Evolutionary conservation across 768 basidiomycete genomes (phyloP), one percentile per base, ranked within the genome.

Genomic region (Boletus pseudo-olivaceus): DNA sequence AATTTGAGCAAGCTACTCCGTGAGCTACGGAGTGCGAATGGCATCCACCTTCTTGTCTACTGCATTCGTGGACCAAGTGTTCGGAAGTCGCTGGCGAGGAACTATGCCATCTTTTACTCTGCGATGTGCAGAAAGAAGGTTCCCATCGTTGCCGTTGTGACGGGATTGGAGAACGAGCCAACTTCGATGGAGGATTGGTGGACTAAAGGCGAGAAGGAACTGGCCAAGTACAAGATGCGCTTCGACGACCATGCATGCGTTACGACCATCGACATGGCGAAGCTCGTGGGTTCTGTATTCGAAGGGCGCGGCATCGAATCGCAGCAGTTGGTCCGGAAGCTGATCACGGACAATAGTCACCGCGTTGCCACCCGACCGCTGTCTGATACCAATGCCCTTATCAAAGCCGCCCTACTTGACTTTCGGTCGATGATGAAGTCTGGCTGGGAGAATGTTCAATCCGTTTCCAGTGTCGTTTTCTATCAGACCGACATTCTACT

Each of bases 161-260:
- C 68, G 2, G 67, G 62, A 20, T 55, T 72, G 40, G 73, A 73
- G 56, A 67, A 72, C 39, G 65, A 74, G 30, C 56, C 69, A 4
- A 17, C 10, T 3, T 61, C 65, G 19, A 74, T 74, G 67, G 67
- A 68, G 1, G 56, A 58, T 41, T 78, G 77, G 77, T 78, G 75
- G 77, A 35, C 29, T 5, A 53, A 49, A 41, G 76, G 76, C 48
- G 60, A 70, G 46, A 55, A 55, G 35, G 58, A 57, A 2, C 69
- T 79, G 47, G 61, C 56, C 40, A 53, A 44, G 29, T 60, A 71
- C 45, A 65, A 65, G 29, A 79, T 78, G 64, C 51, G 55, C 39
- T 76, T 76, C n/a, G 55, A 66, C 19, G 70, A 63, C 8, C 68
- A 74, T n/a, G 78, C 74, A 17, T 78, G 78, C 53, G 67, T 78